Base-by-base conservation (phyloP, 192 early-diverging fungal genomes). In the Physocladia obscura region DNA sequence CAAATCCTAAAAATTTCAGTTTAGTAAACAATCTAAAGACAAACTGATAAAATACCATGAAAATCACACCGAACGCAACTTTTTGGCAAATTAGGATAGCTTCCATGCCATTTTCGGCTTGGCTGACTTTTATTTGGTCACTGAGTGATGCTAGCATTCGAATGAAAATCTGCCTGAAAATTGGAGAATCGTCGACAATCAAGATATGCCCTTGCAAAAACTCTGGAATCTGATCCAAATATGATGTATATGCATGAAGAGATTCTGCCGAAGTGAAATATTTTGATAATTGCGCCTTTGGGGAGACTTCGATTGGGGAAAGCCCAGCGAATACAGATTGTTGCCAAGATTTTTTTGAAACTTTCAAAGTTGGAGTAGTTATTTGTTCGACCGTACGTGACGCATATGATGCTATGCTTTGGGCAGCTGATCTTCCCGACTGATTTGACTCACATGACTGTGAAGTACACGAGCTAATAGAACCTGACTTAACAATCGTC, bases 141-240 rank as follows among this genome's bases (percentile, higher is more conserved):
- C 32, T 32, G 0, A 49, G 15, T 15, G 11, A 32, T 4, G 22
- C 37, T 13, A 67, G 31, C 21, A 71, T 71, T 48, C 29, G 44
- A 22, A 6, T 31, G 36, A 76, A 39, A 49, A 76, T 51, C 31
- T 57, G 54, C 24, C 75, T 26, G 44, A 62, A 71, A 49, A 76
- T 50, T 48, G 51, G 21, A 3, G 75, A 76, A 70, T 76, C 69
- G 36, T 76, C 76, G 27, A 72, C 69, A 49, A 71, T 35, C 40
- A 71, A 34, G 27, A 71, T 34, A 3, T 49, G n/a, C 35, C 62
- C 62, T 11, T 19, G 35, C 34, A 59, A 59, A 59, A 26, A 55
- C 52, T 55, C 52, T 55, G 52, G 1, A 26, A 15, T 27, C 21
- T 27, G 17, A 19, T 59, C 57, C 13, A 19, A 19, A 35, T 19